These are phyloP conservation scores for Cochlearia excelsa DNA, from an alignment of 345 rosid species.

Conservation along the genomic window DNA sequence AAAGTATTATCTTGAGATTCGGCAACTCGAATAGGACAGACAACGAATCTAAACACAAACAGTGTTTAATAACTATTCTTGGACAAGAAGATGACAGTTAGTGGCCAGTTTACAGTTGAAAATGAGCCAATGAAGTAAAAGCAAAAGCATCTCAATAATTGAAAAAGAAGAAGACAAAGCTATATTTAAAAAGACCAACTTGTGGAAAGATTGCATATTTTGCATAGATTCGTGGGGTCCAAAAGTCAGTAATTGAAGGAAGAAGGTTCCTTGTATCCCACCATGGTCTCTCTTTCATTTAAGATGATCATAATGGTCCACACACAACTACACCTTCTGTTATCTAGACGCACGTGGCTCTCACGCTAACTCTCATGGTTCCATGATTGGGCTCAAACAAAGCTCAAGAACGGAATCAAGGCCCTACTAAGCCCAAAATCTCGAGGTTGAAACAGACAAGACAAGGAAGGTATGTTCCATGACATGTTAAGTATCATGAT, in stretches of 20 bases:
- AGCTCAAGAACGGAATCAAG: neutral
- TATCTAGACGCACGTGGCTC: constrained; percentile 22
- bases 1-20: constrained; percentile 28
- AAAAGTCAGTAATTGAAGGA: neutral
- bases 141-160: neutral
- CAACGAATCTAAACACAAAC: constrained; percentile 19
- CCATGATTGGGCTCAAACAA: neutral
- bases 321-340: constrained; percentile 9
- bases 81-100: constrained; percentile 26
- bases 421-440: constrained; percentile 1
- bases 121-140: constrained; percentile 20
- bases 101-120: constrained; percentile 34
- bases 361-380: neutral
- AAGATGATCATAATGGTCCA: constrained; percentile 5
- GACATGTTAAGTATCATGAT: neutral
- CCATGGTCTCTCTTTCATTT: constrained; percentile 13
- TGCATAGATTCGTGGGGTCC: neutral
- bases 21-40: constrained; percentile 25
- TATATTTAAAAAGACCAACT: neutral
- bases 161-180: neutral
- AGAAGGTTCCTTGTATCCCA: constrained; percentile 20
- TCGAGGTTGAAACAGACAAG: neutral
- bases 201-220: neutral
- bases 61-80: neutral
- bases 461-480: neutral